Evolutionary conservation across 2,329 filamentous ascomycete species (phyloP).

Genomic region (Pseudocercospora crystallina): DNA sequence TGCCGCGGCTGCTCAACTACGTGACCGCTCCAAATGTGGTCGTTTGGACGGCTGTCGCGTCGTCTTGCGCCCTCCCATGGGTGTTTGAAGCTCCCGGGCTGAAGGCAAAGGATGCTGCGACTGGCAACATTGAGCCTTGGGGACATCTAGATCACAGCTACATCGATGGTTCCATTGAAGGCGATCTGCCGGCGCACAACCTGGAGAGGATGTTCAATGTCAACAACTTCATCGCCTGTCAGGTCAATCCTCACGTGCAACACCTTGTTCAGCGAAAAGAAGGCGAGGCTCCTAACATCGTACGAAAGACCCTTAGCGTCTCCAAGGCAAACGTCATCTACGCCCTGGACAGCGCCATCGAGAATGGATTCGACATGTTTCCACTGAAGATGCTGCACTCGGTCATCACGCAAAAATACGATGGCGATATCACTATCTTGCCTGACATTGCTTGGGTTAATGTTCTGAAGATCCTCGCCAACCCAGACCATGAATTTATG

Average conservation of each 20-base stretch:
- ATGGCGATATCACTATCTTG: conserved; percentile 91
- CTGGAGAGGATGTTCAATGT: conserved; percentile 96
- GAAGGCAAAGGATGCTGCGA: conserved; percentile 80
- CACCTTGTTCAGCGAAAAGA: conserved; percentile 74
- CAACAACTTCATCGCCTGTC: conserved; percentile 96
- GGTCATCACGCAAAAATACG: conserved; percentile 86
- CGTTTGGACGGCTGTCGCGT: conserved; percentile 95
- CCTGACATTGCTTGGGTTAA: conserved; percentile 74
- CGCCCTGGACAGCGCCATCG: conserved; percentile 18
- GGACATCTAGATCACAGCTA: conserved; percentile 81
- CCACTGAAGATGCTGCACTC: conserved; percentile 57
- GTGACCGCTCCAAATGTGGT: conserved; percentile 90
- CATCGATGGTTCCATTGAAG: conserved; percentile 94
- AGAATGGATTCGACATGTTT: conserved; percentile 18
- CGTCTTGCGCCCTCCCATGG: conserved; percentile 87
- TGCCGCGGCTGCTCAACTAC: conserved; percentile 86
- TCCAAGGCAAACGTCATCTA: conserved; percentile 16
- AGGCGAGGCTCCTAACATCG: conserved; percentile 51
- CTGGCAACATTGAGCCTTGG: conserved; percentile 73
- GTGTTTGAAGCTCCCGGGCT: conserved; percentile 78
- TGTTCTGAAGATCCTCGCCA: conserved; percentile 74
- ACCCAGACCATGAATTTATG: conserved; percentile 88
- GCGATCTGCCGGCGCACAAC: conserved; percentile 86
- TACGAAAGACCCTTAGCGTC: conserved; percentile 19
- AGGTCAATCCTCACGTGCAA: conserved; percentile 86